Conservation (phyloP, 306 rosid species). For the Lathyrus tuberosus region DNA sequence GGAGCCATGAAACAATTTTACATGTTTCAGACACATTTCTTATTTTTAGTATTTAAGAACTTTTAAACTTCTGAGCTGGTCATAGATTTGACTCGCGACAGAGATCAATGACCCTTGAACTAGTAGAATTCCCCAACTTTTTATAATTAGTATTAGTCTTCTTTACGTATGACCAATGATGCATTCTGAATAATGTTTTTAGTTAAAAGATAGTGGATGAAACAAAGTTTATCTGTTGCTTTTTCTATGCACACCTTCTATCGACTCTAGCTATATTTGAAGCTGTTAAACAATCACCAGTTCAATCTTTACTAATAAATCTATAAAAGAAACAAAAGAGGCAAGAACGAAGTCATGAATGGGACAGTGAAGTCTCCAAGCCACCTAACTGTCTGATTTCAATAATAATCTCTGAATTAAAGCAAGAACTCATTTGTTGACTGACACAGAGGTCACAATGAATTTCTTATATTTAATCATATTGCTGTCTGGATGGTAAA, state of each 20-base stretch:
- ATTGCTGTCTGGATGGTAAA: not conserved
- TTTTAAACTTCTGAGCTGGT: constrained; percentile 15
- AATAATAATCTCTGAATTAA: not conserved
- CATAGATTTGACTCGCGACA: constrained; percentile 23
- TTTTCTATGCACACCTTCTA: not conserved
- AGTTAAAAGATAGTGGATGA: constrained; percentile 29
- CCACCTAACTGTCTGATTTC: not conserved
- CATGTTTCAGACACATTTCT: constrained; percentile 23
- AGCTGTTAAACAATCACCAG: constrained; percentile 2
- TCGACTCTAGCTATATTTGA: not conserved
- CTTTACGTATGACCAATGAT: constrained; percentile 1
- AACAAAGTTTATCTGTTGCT: not conserved
- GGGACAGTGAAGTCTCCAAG: not conserved
- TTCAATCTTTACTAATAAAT: not conserved
- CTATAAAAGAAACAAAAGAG: not conserved
- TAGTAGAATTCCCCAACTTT: not conserved
- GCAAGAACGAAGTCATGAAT: not conserved
- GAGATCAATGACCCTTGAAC: constrained; percentile 30
- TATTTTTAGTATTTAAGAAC: constrained; percentile 39
- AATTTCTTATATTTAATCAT: constrained; percentile 14
- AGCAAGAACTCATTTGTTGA: constrained; percentile 7
- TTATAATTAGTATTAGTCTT: constrained; percentile 11
- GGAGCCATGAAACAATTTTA: constrained; percentile 59
- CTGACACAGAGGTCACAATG: constrained; percentile 6
- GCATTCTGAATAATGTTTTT: constrained; percentile 2